phyloP scores from a whole-genome alignment of 129 eudicot genomes.

The Scalesia atractyloides region DNA sequence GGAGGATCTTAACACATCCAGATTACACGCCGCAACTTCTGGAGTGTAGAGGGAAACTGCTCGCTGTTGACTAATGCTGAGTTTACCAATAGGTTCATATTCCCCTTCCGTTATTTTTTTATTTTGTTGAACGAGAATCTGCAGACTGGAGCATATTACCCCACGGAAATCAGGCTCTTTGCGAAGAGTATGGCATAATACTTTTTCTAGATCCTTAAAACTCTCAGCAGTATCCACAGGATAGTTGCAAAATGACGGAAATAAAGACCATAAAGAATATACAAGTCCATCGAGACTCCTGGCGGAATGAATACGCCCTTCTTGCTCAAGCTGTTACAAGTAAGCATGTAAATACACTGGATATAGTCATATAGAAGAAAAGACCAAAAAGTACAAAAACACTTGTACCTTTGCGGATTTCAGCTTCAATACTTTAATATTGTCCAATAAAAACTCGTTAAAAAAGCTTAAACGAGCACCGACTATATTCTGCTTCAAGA shows the following conservation, averaged over 20 bases:
- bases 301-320: conserved; percentile 66
- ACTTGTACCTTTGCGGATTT: conserved; percentile 66
- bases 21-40: conserved; percentile 59
- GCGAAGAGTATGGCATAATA: conserved; percentile 51
- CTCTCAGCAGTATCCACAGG: conserved; percentile 77
- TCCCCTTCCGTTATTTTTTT: conserved; percentile 59
- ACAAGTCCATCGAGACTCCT: conserved; percentile 74
- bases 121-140: conserved; percentile 78
- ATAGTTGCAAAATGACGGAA: conserved; percentile 95
- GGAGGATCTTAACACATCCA: conserved; percentile 59
- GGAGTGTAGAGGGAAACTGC: conserved; percentile 61
- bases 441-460: conserved; percentile 50
- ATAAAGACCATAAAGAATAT: conserved; percentile 84
- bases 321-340: conserved; percentile 60
- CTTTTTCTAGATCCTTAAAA: conserved; percentile 67
- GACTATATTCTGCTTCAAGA: conserved; percentile 72
- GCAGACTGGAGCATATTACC: conserved; percentile 85
- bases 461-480: conserved; percentile 86
- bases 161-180: conserved; percentile 82
- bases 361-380: not conserved
- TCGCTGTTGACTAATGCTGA: conserved; percentile 43
- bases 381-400: not conserved
- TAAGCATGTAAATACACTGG: conserved; percentile 13
- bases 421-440: conserved; percentile 53
- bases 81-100: conserved; percentile 29